Conservation (phyloP, 2,329 filamentous ascomycete genomes). For the Magnaporthales sp. region DNA sequence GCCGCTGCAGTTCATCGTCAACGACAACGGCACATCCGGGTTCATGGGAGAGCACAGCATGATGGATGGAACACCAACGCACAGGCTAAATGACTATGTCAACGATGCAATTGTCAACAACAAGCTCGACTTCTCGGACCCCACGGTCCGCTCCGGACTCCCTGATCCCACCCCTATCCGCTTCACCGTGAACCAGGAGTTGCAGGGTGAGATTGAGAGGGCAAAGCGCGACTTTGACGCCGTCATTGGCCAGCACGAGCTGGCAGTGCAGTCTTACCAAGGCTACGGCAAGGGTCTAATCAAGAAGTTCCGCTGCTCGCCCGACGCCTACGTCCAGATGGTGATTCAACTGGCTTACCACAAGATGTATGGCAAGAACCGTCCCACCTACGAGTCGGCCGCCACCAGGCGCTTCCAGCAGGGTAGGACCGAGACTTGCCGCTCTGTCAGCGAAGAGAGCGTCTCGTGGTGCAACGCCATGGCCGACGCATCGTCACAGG, state of each 20-base stretch:
- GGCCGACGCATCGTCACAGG: constrained; percentile 54
- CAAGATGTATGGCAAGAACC: constrained; percentile 98
- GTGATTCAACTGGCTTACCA: constrained; percentile 95
- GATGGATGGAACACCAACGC: constrained; percentile 99
- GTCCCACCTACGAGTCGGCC: constrained; percentile 95
- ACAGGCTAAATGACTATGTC: constrained; percentile 91
- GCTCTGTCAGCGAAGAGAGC: constrained; percentile 82
- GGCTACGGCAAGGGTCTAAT: constrained; percentile 97
- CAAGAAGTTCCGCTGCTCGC: constrained; percentile 98
- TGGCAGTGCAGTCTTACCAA: constrained; percentile 91
- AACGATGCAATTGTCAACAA: constrained; percentile 89
- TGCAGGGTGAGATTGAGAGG: constrained; percentile 68
- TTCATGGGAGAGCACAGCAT: constrained; percentile 99
- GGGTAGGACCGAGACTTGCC: constrained; percentile 93
- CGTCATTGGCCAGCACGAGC: constrained; percentile 80
- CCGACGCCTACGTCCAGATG: constrained; percentile 97
- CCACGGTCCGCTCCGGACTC: constrained; percentile 69
- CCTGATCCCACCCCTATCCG: constrained; percentile 70
- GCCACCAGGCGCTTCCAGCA: constrained; percentile 92
- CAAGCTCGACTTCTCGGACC: constrained; percentile 81
- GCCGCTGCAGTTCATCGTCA: constrained; percentile 94
- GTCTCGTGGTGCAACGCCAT: constrained; percentile 87
- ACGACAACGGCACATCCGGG: constrained; percentile 93
- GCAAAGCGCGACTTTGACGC: constrained; percentile 71
- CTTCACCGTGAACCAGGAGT: constrained; percentile 68